Evolutionary conservation across 2,329 filamentous ascomycete species (phyloP), one percentile per base, ranked within the genome.

Genomic region (Colletotrichum tropicicola): DNA sequence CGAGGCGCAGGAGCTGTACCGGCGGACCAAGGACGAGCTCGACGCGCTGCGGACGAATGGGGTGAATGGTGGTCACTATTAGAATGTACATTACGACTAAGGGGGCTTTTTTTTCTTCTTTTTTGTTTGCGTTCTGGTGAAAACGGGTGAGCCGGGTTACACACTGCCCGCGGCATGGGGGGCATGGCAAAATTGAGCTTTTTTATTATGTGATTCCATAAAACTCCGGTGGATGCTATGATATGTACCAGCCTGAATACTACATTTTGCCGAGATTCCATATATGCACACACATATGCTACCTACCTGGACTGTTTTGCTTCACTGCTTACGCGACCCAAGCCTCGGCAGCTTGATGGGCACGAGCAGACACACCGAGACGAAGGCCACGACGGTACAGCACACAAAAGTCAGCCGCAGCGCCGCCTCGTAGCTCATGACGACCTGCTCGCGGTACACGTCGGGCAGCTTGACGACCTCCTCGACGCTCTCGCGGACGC

Each of bases 1-100:
- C 63, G 93, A 98, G 79, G 94, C 93, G 6, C 96, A 99, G 79
- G 94, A 98, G 68, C 76, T 91, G 72, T 99, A 96, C 75, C 87
- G 92, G 70, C 82, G 80, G 68, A 87, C 89, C 64, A 93, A 87
- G 78, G 92, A 94, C 48, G 96, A 98, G 82, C 77, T 98, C 69
- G 87, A 90, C 49, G 81, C 79, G 57, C 79, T 97, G 70, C 76
- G 73, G 39, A 71, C 74, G 39, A 74, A 75, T 48, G 74, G 74
- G 39, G 71, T 71, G 15, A 74, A 75, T 27, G 51, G 52, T 35
- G 57, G 59, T 15, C 53, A 52, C 47, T 52, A 64, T 21, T 58
- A 35, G 35, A 45, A 27, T 39, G 49, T 61, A n/a, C n/a, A n/a
- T n/a, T n/a, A n/a, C n/a, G n/a, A n/a, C n/a, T n/a, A n/a, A n/a